Percentiles rank a stretch among this genome's conserved stretches.
Conservation (phyloP, 208 protist genomes). For the Wallacemonas sp. region DNA sequence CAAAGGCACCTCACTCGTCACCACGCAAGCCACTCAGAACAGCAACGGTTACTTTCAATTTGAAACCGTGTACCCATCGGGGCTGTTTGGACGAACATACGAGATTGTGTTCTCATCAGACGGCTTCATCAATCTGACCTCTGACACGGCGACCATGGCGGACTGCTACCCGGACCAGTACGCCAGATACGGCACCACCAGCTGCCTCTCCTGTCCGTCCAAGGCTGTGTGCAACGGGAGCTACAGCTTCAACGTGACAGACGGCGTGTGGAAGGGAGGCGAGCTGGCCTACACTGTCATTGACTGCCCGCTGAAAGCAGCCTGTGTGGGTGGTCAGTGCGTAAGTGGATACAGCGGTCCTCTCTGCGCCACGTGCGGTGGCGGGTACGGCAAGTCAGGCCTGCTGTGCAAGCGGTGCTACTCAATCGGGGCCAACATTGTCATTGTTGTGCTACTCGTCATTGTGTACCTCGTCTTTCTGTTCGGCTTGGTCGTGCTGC, state of each 20-base stretch:
- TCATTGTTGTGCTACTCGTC: constrained; percentile 27
- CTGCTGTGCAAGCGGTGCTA: constrained; percentile 38
- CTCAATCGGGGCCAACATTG: constrained; percentile 27
- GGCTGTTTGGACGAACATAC: constrained; percentile 30
- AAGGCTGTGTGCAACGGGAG: constrained; percentile 47
- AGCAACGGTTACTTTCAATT: constrained; percentile 33
- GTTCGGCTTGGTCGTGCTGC: constrained; percentile 19
- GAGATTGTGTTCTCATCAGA: constrained; percentile 22
- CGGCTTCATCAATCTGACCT: constrained; percentile 27
- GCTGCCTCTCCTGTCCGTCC: constrained; percentile 29
- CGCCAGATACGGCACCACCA: constrained; percentile 32
- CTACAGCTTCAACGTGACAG: constrained; percentile 41
- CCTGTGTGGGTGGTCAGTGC: constrained; percentile 29
- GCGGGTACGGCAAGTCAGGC: constrained; percentile 33
- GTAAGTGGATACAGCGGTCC: constrained; percentile 37
- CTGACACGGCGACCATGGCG: constrained; percentile 4
- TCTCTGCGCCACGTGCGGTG: constrained; percentile 33
- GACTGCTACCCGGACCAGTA: constrained; percentile 38
- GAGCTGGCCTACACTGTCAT: constrained; percentile 34
- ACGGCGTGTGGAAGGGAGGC: constrained; percentile 45
- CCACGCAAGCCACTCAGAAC: not conserved
- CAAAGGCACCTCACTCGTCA: constrained; percentile 13
- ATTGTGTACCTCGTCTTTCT: constrained; percentile 21
- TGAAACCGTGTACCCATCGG: constrained; percentile 17
- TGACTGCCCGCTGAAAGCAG: constrained; percentile 24